phyloP scores from a whole-genome alignment of 495 filamentous ascomycete genomes.

The Aspergillus homomorphus region DNA sequence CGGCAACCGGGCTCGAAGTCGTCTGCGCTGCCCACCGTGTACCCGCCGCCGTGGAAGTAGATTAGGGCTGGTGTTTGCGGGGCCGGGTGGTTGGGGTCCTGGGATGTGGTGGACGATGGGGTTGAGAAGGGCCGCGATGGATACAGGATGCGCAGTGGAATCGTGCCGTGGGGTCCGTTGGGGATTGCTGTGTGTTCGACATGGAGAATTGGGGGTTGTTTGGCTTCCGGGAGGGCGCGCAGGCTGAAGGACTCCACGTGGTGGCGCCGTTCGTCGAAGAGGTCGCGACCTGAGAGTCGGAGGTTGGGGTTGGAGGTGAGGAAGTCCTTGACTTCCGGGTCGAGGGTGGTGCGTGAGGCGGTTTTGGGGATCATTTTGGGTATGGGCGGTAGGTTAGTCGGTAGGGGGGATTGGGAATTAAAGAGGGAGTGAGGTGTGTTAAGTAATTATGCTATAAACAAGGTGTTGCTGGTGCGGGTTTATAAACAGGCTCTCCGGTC shows the following conservation, averaged over 20 bases:
- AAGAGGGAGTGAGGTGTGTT: no score
- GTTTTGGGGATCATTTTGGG: conserved; percentile 7
- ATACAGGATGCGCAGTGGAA: conserved; percentile 31
- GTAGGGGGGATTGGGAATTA: no score
- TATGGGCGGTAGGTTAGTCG: neutral
- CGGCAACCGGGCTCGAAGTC: conserved; percentile 40
- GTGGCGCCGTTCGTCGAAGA: conserved; percentile 26
- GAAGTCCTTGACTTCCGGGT: conserved; percentile 9
- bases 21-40: conserved; percentile 33
- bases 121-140: conserved; percentile 7
- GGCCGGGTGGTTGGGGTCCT: neutral
- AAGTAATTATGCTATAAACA: no score
- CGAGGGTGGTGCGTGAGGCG: conserved; percentile 4
- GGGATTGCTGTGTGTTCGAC: conserved; percentile 35
- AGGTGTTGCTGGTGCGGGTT: no score
- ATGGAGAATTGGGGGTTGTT: conserved; percentile 14
- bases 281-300: conserved; percentile 19
- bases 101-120: no score
- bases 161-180: conserved; percentile 33
- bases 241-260: conserved; percentile 33
- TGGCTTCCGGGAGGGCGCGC: conserved; percentile 9
- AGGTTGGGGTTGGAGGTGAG: neutral
- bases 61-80: conserved; percentile 9
- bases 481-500: no score
- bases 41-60: conserved; percentile 40